These are phyloP conservation scores for Quercus aquifolioides DNA, from an alignment of 306 rosid species.

Conservation along the genomic window DNA sequence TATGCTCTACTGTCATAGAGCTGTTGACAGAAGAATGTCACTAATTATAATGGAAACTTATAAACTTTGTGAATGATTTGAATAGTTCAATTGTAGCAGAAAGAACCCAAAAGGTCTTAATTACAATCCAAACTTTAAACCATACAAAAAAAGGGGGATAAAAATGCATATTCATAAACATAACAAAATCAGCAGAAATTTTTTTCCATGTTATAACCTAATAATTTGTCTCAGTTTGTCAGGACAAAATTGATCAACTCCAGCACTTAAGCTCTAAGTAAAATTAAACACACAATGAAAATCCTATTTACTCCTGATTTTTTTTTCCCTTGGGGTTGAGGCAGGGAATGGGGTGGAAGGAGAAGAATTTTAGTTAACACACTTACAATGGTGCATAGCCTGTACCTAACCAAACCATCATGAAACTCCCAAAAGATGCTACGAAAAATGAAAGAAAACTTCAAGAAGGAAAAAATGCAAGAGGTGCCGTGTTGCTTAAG, in stretches of 20 bases:
- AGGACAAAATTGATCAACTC: slow-evolving; percentile 38
- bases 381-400: slow-evolving; percentile 22
- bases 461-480: background rate
- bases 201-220: slow-evolving; percentile 31
- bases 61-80: background rate
- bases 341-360: background rate
- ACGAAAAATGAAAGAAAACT: slow-evolving; percentile 2
- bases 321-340: background rate
- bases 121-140: no score
- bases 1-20: background rate
- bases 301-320: slow-evolving; percentile 20
- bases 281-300: slow-evolving; percentile 29
- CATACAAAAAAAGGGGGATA: background rate
- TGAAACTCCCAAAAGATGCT: slow-evolving; percentile 29
- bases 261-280: slow-evolving; percentile 13
- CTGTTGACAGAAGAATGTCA: background rate
- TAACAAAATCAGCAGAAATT: slow-evolving; percentile 29
- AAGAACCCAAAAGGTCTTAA: background rate
- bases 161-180: slow-evolving; percentile 20
- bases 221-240: slow-evolving; percentile 29
- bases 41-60: background rate
- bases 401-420: slow-evolving; percentile 32
- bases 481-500: slow-evolving; percentile 32
- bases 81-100: background rate
- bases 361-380: slow-evolving; percentile 6